Conservation (phyloP, 2,329 filamentous ascomycete genomes). For the Trichoderma sp. region DNA sequence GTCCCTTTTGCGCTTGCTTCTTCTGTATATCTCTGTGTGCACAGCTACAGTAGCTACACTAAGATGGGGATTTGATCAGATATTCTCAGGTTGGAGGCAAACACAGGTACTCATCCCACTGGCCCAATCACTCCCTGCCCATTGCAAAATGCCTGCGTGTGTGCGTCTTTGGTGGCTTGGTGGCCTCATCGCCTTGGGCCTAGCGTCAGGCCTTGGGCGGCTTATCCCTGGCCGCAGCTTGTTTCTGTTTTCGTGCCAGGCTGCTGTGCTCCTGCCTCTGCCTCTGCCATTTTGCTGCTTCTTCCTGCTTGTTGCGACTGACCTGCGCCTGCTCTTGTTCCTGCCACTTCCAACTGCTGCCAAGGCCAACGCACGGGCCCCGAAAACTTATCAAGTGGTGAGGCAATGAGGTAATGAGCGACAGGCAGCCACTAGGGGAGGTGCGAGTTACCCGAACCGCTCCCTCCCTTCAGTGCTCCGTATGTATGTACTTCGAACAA, state of each 20-base stretch:
- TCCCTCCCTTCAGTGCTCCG: background rate
- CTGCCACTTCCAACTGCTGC: background rate
- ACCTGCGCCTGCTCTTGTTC: background rate
- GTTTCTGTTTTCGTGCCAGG: slow-evolving; percentile 1
- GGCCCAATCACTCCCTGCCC: background rate
- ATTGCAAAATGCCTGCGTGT: background rate
- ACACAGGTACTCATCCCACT: background rate
- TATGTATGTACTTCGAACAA: no score
- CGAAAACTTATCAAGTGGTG: slow-evolving; percentile 1
- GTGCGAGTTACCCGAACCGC: background rate
- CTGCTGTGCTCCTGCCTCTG: background rate
- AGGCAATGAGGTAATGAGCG: slow-evolving; percentile 10
- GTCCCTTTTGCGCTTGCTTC: no score
- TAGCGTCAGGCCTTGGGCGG: slow-evolving; percentile 7
- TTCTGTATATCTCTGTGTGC: no score
- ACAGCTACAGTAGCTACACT: no score
- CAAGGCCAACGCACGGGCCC: slow-evolving; percentile 8
- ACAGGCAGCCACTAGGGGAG: background rate
- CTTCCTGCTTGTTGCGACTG: background rate
- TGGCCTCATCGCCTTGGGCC: slow-evolving; percentile 10
- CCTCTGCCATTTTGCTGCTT: background rate
- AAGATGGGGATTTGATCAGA: background rate
- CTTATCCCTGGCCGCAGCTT: slow-evolving; percentile 4
- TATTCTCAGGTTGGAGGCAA: background rate
- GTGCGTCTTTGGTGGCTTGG: slow-evolving; percentile 7